These are phyloP conservation scores for Cupressus sempervirens DNA, from an alignment of 75 land plant genomes.

Conservation along the genomic window DNA sequence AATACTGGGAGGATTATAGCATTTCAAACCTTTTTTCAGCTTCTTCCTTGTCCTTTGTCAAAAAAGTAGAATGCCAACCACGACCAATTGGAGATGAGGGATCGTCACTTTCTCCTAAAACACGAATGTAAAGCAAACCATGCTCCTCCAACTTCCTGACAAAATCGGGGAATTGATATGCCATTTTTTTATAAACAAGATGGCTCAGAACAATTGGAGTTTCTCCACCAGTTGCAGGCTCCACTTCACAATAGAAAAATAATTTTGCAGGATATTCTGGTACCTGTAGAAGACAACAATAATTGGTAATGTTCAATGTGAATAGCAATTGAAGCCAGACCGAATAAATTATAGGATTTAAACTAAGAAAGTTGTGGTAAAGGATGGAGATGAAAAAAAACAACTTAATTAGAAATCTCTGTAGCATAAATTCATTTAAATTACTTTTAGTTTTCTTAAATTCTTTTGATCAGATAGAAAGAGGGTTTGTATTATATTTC, in stretches of 20 bases:
- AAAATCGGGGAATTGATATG: conserved; percentile 71
- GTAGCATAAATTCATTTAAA: neutral
- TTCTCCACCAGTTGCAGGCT: conserved; percentile 87
- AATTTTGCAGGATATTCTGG: conserved; percentile 85
- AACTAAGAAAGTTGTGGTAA: neutral
- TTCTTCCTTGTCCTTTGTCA: conserved; percentile 65
- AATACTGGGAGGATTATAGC: neutral
- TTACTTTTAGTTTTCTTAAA: neutral
- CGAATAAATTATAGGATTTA: neutral
- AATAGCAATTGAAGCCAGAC: neutral
- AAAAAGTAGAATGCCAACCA: conserved; percentile 97
- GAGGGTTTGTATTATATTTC: neutral
- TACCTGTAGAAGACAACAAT: conserved; percentile 41
- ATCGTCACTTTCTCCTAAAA: conserved; percentile 79
- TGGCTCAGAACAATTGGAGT: conserved; percentile 95
- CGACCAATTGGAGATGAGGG: conserved; percentile 95
- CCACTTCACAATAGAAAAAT: conserved; percentile 93
- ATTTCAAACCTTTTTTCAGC: conserved; percentile 76
- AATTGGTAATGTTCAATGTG: neutral
- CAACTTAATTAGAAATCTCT: neutral
- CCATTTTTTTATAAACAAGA: conserved; percentile 70
- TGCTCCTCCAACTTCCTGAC: conserved; percentile 65
- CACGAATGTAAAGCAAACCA: conserved; percentile 74
- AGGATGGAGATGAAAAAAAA: neutral
- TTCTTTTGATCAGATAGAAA: neutral